Base-by-base conservation (phyloP, 2,329 filamentous ascomycete species). In the Venturia aucupariae region DNA sequence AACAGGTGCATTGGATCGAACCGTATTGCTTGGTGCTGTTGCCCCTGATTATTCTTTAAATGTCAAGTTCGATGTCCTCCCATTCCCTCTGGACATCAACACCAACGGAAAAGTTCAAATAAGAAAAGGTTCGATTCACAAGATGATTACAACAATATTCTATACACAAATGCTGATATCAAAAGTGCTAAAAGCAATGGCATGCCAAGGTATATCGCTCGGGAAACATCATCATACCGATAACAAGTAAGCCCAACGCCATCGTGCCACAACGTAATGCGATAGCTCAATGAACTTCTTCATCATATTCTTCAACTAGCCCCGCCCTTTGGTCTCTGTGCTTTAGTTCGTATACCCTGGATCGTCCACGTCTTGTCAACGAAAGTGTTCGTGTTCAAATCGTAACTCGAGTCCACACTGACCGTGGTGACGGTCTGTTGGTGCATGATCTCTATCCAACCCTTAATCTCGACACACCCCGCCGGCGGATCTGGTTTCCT, bases 391-490 rank as follows among this genome's bases (percentile, higher is more conserved):
- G 17, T 65, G 59, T 75, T 75, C 0, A 79, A 78, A 65, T 82
- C 78, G 67, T 81, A 82, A 5, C 71, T 73, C 5, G 73, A 77
- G 10, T 69, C 66, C 2, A 82, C 77, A 64, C 80, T 78, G n/a
- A 81, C 66, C 5, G 77, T 75, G 64, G 77, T 68, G 51, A 71
- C 72, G 0, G 76, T 78, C 55, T 71, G 73, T 10, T 71, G 68
- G 7, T 80, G 80, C n/a, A 74, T 70, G 3, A 82, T 68, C 65
- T 81, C 78, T 1, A 82, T 71, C 41, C 81, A 64, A 4, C 79
- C 80, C 1, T 72, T 70, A 15, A 82, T 75, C 0, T 77, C 66
- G 62, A 81, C 75, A 3, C 73, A 74, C 3, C 80, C 80, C 15
- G 79, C 74, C 5, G 80, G 79, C 0, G 75, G 70, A 42, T 77